Percentiles rank a stretch among this genome's conserved stretches.
Conservation (phyloP, 2,329 filamentous ascomycete genomes). For the Laburnicola sp. region DNA sequence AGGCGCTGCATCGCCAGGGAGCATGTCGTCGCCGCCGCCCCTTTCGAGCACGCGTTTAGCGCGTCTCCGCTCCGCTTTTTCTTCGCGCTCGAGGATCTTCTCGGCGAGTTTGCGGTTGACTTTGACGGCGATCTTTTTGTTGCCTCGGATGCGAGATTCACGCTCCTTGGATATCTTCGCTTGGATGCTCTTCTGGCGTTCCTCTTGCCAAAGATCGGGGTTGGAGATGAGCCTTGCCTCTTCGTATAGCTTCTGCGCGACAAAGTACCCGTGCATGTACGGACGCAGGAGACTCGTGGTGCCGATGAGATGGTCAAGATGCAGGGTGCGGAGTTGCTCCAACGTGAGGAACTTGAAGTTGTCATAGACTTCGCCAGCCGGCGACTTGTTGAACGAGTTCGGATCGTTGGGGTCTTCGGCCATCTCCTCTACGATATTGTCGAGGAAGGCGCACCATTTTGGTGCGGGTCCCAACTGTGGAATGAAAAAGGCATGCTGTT, state of each 20-base stretch:
- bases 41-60: constrained; percentile 59
- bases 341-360: constrained; percentile 98
- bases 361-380: constrained; percentile 83
- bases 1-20: constrained; percentile 32
- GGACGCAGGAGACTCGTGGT: constrained; percentile 87
- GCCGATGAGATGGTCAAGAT: constrained; percentile 84
- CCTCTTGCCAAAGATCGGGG: constrained; percentile 90
- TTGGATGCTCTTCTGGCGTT: constrained; percentile 85
- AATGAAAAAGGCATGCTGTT: constrained; percentile 94
- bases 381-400: constrained; percentile 57
- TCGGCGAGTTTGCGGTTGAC: constrained; percentile 80
- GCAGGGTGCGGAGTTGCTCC: constrained; percentile 81
- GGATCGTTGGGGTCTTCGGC: constrained; percentile 75
- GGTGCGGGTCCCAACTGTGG: constrained; percentile 91
- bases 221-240: constrained; percentile 91
- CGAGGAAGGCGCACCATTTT: constrained; percentile 93
- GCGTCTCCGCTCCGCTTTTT: constrained; percentile 61
- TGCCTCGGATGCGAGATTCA: constrained; percentile 89
- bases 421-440: constrained; percentile 98
- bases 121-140: constrained; percentile 87
- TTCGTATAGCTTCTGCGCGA: constrained; percentile 92
- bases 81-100: constrained; percentile 66
- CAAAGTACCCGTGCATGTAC: constrained; percentile 99
- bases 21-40: constrained; percentile 57
- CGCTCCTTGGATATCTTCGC: constrained; percentile 97